Percentiles rank a stretch among this genome's conserved stretches.
Evolutionary conservation across 768 basidiomycete species (phyloP).

Genomic region (Dendrothele bispora): DNA sequence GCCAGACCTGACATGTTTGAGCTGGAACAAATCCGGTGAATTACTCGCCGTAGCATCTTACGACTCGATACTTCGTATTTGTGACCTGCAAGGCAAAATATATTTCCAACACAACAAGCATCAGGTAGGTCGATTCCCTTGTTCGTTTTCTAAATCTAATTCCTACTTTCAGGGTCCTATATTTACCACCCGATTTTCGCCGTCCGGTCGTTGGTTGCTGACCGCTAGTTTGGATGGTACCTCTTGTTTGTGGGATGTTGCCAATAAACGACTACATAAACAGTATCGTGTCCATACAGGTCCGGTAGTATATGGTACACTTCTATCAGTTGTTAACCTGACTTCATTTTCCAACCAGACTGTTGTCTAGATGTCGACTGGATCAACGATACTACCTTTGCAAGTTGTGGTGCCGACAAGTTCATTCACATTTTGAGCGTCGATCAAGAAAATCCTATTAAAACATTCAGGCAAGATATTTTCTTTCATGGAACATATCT

Average conservation of each 20-base stretch:
- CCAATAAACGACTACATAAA: slow-evolving; percentile 54
- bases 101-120: slow-evolving; percentile 68
- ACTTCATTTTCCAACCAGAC: slow-evolving; percentile 36
- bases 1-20: slow-evolving; percentile 72
- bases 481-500: not conserved
- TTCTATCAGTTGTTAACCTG: not conserved
- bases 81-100: slow-evolving; percentile 54
- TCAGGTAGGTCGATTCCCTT: slow-evolving; percentile 43
- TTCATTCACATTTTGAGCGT: slow-evolving; percentile 62
- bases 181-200: slow-evolving; percentile 78
- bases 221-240: slow-evolving; percentile 80
- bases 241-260: slow-evolving; percentile 77
- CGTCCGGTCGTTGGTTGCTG: slow-evolving; percentile 67
- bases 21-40: slow-evolving; percentile 76
- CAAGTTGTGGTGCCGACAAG: slow-evolving; percentile 71
- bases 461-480: slow-evolving; percentile 57
- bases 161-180: slow-evolving; percentile 67
- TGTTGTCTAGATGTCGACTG: slow-evolving; percentile 84
- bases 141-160: slow-evolving; percentile 16
- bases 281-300: slow-evolving; percentile 71
- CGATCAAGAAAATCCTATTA: slow-evolving; percentile 51
- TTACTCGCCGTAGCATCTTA: slow-evolving; percentile 79
- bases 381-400: slow-evolving; percentile 70
- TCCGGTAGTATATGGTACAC: slow-evolving; percentile 23
- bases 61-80: slow-evolving; percentile 71